Percentiles rank a stretch among this genome's conserved stretches.
phyloP scores from a whole-genome alignment of 73 alveolate species.

The Blepharisma stoltei region DNA sequence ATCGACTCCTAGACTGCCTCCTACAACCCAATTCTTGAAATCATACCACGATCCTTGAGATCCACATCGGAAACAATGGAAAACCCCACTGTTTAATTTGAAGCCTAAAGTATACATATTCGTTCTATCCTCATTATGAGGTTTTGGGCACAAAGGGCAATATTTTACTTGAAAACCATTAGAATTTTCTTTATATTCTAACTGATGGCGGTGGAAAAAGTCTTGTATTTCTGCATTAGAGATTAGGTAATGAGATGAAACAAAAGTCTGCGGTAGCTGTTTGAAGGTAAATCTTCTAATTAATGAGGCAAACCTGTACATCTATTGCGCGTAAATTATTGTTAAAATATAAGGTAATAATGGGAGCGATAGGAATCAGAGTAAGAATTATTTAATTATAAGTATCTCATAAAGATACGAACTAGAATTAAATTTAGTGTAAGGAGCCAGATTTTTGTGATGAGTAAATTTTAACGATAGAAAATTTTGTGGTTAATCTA shows the following conservation, averaged over 20 bases:
- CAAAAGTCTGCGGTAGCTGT: not conserved
- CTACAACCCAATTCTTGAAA: slow-evolving; percentile 54
- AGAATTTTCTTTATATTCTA: slow-evolving; percentile 32
- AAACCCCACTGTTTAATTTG: slow-evolving; percentile 58
- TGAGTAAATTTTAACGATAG: too few relatives aligned
- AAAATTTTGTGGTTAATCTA: too few relatives aligned
- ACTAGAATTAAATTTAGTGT: too few relatives aligned
- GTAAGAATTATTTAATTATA: too few relatives aligned
- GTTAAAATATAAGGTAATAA: too few relatives aligned
- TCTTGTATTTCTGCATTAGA: slow-evolving; percentile 42
- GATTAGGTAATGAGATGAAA: not conserved
- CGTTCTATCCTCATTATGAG: slow-evolving; percentile 57
- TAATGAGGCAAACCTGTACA: too few relatives aligned
- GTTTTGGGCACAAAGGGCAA: slow-evolving; percentile 84
- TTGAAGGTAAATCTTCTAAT: not conserved
- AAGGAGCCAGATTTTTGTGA: too few relatives aligned
- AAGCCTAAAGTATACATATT: slow-evolving; percentile 60
- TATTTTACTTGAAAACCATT: slow-evolving; percentile 39
- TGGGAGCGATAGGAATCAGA: too few relatives aligned
- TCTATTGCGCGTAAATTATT: too few relatives aligned
- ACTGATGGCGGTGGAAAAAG: slow-evolving; percentile 29
- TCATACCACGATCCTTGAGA: slow-evolving; percentile 80
- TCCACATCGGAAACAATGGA: slow-evolving; percentile 82
- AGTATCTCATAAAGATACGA: too few relatives aligned
- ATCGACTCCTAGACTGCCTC: slow-evolving; percentile 34